Evolutionary conservation across 768 basidiomycete genomes (phyloP).

Genomic region (Mycena maculata): DNA sequence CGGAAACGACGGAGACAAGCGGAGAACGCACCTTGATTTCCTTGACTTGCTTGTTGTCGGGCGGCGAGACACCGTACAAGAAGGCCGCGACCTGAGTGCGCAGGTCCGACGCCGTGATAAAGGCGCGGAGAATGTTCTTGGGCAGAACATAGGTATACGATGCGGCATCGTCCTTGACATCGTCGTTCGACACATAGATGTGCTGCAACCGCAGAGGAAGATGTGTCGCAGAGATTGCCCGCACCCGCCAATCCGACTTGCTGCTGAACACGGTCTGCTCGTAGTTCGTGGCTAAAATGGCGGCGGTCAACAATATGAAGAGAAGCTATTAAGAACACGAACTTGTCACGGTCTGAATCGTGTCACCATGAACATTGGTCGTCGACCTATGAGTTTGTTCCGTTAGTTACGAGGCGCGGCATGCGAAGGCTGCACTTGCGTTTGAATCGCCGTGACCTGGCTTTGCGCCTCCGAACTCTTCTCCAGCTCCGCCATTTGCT

Average conservation of each 20-base stretch:
- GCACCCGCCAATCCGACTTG: conserved; percentile 99
- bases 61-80: conserved; percentile 91
- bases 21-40: conserved; percentile 82
- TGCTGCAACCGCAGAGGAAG: conserved; percentile 96
- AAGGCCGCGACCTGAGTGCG: conserved; percentile 96
- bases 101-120: conserved; percentile 92
- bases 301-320: conserved; percentile 18
- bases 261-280: conserved; percentile 99
- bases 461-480: conserved; percentile 94
- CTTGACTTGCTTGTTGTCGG: conserved; percentile 98
- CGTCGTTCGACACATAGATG: conserved; percentile 99
- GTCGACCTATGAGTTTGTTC: conserved; percentile 70
- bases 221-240: conserved; percentile 97
- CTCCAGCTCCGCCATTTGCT: conserved; percentile 99
- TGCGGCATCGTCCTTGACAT: conserved; percentile 97
- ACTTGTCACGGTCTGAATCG: conserved; percentile 95
- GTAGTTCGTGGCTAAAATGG: conserved; percentile 86
- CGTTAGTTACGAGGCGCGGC: conserved; percentile 11
- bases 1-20: background rate
- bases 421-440: conserved; percentile 53
- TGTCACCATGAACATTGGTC: conserved; percentile 96
- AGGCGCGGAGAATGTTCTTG: conserved; percentile 95
- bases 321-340: conserved; percentile 39
- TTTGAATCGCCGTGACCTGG: conserved; percentile 96
- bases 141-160: conserved; percentile 96